phyloP scores from a whole-genome alignment of 208 protist genomes.

The Crithidia fasciculata region DNA sequence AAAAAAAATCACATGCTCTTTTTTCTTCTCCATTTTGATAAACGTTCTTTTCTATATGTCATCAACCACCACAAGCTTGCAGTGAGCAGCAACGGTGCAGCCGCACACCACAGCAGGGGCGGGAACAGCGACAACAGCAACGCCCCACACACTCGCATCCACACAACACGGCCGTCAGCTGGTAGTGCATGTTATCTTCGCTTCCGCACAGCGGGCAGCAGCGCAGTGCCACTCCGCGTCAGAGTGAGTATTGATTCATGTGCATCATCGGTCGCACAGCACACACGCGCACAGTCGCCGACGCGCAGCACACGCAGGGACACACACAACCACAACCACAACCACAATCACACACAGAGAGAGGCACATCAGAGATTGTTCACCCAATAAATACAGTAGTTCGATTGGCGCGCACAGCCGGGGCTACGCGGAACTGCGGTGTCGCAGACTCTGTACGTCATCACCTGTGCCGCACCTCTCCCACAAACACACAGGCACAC shows the following conservation, averaged over 20 bases:
- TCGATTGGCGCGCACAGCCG: conserved; percentile 14
- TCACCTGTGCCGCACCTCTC: conserved; percentile 11
- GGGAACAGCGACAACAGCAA: too few relatives aligned
- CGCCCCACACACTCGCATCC: neutral
- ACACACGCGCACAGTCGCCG: neutral
- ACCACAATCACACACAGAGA: conserved; percentile 8
- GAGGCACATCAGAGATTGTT: conserved; percentile 40
- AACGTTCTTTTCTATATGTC: too few relatives aligned
- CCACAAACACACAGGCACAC: neutral
- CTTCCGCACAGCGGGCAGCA: conserved; percentile 40
- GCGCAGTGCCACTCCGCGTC: conserved; percentile 28
- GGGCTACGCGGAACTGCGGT: conserved; percentile 25
- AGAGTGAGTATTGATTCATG: conserved; percentile 63
- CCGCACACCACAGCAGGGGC: too few relatives aligned
- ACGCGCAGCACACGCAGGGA: neutral
- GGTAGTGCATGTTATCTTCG: conserved; percentile 70
- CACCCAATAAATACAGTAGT: conserved; percentile 41
- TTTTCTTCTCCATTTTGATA: too few relatives aligned
- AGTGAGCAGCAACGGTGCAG: too few relatives aligned
- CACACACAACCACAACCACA: neutral
- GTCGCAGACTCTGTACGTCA: conserved; percentile 39
- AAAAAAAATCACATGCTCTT: too few relatives aligned
- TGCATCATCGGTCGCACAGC: conserved; percentile 34
- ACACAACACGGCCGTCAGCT: conserved; percentile 31
- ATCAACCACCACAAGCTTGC: too few relatives aligned